phyloP scores from a whole-genome alignment of 2,329 filamentous ascomycete genomes.

The Basipetospora chlamydospora region DNA sequence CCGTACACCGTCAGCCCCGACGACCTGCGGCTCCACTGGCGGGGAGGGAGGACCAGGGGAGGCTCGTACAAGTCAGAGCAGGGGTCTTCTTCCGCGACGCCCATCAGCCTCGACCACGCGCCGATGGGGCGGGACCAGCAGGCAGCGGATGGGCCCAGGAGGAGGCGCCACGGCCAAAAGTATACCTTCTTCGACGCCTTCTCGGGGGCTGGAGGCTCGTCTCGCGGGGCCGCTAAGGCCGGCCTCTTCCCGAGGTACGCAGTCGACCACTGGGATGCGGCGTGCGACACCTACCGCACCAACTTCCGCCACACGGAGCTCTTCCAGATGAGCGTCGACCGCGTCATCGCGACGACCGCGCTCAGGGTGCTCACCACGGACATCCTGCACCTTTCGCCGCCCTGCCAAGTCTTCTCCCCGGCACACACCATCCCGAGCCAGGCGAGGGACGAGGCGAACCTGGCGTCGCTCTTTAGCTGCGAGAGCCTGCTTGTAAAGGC shows the following conservation, averaged over 20 bases:
- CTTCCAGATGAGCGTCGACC: constrained; percentile 31
- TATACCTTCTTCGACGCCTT: constrained; percentile 62
- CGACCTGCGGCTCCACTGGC: constrained; percentile 18
- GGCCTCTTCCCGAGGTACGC: constrained; percentile 46
- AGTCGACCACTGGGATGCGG: constrained; percentile 46
- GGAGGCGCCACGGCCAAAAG: constrained; percentile 19
- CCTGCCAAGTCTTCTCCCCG: constrained; percentile 63
- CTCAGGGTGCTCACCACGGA: constrained; percentile 33
- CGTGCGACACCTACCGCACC: constrained; percentile 38
- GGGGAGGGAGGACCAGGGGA: constrained; percentile 22
- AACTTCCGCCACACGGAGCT: constrained; percentile 43
- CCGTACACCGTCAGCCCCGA: constrained; percentile 18
- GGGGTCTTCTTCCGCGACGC: constrained; percentile 8
- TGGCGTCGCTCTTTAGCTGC: constrained; percentile 40
- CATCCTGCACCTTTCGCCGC: constrained; percentile 60
- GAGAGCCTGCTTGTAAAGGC: constrained; percentile 39
- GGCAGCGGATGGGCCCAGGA: background rate
- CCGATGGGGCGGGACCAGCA: no score
- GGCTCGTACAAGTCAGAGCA: constrained; percentile 23
- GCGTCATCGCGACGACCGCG: constrained; percentile 22
- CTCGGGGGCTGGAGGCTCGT: constrained; percentile 58
- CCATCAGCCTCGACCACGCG: constrained; percentile 13
- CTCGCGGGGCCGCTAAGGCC: constrained; percentile 42
- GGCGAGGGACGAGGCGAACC: constrained; percentile 55
- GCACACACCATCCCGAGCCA: constrained; percentile 54